A percentile compares a stretch with the other conserved stretches of the same genome.
phyloP scores from a whole-genome alignment of 176 grass and related monocot genomes.

The Oryza glaberrima region DNA sequence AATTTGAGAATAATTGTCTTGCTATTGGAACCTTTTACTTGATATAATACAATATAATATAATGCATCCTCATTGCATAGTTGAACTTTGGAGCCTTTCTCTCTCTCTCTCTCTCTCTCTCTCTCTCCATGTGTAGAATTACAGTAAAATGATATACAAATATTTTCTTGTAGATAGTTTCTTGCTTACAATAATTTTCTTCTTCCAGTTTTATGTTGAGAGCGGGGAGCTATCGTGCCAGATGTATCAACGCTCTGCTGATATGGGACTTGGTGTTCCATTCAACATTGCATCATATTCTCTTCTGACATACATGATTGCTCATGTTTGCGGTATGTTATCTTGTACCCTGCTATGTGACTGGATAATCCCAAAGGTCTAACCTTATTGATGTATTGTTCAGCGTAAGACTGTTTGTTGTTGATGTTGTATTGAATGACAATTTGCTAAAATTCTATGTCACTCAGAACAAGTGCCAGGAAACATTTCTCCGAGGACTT shows the following conservation, averaged over 20 bases:
- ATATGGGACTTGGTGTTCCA: conserved; percentile 91
- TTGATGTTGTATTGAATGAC: background rate
- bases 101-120: background rate
- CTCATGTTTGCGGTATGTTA: conserved; percentile 90
- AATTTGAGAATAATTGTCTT: background rate
- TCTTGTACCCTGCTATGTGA: background rate
- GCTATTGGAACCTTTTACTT: background rate
- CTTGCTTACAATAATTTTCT: conserved; percentile 23
- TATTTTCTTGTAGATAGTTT: background rate
- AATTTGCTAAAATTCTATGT: background rate
- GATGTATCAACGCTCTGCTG: conserved; percentile 95
- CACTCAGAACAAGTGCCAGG: background rate
- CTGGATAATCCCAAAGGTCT: background rate
- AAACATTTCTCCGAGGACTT: conserved; percentile 8
- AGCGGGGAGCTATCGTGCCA: conserved; percentile 88
- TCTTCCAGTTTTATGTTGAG: conserved; percentile 81
- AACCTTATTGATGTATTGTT: background rate
- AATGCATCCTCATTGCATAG: background rate
- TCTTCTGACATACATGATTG: conserved; percentile 83
- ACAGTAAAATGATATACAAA: background rate
- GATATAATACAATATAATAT: background rate
- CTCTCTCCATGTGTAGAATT: background rate
- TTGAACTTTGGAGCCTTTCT: background rate
- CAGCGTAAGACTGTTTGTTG: background rate
- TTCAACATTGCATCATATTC: conserved; percentile 90